Evolutionary conservation across 805 yeast genomes (phyloP), one percentile per base, ranked within the genome.

Genomic region (Yarrowia sp.): DNA sequence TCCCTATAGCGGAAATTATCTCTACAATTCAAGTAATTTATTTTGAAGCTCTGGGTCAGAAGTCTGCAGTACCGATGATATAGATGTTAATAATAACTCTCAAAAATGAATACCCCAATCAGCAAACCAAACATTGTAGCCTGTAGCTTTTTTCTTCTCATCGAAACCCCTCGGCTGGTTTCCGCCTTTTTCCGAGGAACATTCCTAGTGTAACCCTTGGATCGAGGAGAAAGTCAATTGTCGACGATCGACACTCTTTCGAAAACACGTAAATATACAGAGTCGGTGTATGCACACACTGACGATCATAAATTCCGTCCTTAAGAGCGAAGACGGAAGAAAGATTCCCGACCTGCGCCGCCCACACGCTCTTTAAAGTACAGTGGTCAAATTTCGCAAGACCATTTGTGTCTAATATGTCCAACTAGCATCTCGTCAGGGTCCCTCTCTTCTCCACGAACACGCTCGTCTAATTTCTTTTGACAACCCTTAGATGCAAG

Each of bases 1-100:
- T 40, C 36, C 20, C 61, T 30, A 15, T 39, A 20, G 61, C 61
- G 61, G 61, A 55, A 38, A 15, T 55, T 55, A 55, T 55, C 61
- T 55, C 61, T 55, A 55, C 61, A 39, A 55, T 55, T 55, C 61
- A 20, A 55, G 61, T 55, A 55, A 55, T 55, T 55, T 55, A 55
- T 55, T 55, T 53, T 24, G 38, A 39, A 39, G 61, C 61, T 39
- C 61, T 55, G 61, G 61, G 44, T 55, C 61, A 10, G 61, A 55
- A 55, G 61, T 55, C 61, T 15, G 61, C 61, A 55, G 61, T 39
- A 55, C 61, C 61, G 46, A 55, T 39, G 61, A 55, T 55, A 39
- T 55, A 55, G 61, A 55, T 39, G 61, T 55, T 55, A 55, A 55
- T 55, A 55, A 55, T 39, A 55, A 55, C 61, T 55, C 61, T 55